Percentiles rank a stretch among this genome's conserved stretches.
Evolutionary conservation across 129 eudicot species (phyloP).

Genomic region (Helichrysum umbraculigerum): DNA sequence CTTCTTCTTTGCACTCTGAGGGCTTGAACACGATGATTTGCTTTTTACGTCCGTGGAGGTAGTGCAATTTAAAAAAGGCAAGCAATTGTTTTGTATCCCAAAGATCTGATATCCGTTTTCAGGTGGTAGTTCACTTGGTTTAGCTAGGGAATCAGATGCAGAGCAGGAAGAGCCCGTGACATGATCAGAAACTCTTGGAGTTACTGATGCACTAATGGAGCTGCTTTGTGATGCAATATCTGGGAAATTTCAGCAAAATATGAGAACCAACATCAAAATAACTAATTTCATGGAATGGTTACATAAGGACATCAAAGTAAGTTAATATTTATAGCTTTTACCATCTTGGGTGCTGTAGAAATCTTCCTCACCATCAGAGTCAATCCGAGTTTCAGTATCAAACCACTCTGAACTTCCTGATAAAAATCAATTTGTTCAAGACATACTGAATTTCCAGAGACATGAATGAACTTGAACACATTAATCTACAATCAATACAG

Average conservation of each 20-base stretch:
- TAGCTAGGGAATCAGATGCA: conserved; percentile 36
- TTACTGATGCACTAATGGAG: conserved; percentile 59
- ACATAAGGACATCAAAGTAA: neutral
- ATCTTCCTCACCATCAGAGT: conserved; percentile 82
- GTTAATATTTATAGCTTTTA: conserved; percentile 19
- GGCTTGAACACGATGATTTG: conserved; percentile 53
- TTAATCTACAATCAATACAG: neutral
- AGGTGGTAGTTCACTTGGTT: conserved; percentile 28
- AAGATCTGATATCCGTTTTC: conserved; percentile 48
- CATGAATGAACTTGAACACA: neutral
- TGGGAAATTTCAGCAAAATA: conserved; percentile 32
- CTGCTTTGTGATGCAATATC: conserved; percentile 59
- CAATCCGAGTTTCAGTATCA: conserved; percentile 54
- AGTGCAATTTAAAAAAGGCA: conserved; percentile 80
- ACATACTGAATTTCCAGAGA: neutral
- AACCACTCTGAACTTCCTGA: conserved; percentile 84
- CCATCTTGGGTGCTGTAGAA: conserved; percentile 82
- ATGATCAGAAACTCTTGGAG: conserved; percentile 64
- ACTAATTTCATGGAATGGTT: neutral
- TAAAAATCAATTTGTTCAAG: conserved; percentile 3
- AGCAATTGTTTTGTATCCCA: conserved; percentile 55
- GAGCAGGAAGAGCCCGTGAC: conserved; percentile 32
- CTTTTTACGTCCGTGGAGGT: conserved; percentile 52
- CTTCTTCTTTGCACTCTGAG: conserved; percentile 62
- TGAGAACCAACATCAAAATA: neutral